These are phyloP conservation scores for Yamadazyma ubonensis DNA, from an alignment of 805 yeast genomes.

Conservation along the genomic window DNA sequence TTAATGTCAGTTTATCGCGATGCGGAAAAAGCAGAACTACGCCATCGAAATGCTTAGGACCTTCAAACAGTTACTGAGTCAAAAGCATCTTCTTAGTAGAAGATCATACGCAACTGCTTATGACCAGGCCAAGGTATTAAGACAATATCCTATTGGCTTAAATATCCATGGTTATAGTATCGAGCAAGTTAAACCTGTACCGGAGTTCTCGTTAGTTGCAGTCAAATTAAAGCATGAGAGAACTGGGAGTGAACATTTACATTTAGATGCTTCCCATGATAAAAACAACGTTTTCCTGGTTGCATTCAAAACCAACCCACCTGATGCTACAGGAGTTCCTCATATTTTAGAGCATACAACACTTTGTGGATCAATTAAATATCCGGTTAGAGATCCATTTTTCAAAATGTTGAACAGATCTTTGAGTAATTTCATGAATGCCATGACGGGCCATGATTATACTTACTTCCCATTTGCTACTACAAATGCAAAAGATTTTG, in stretches of 20 bases:
- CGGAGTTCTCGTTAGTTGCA: constrained; percentile 80
- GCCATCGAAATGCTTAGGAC: constrained; percentile 8
- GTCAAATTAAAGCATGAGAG: constrained; percentile 63
- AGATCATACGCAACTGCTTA: constrained; percentile 8
- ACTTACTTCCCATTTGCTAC: constrained; percentile 97
- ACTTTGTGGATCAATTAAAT: constrained; percentile 86
- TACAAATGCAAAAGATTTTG: constrained; percentile 77
- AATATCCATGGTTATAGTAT: constrained; percentile 67
- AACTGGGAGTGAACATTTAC: constrained; percentile 81
- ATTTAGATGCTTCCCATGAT: constrained; percentile 77
- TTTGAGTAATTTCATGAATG: constrained; percentile 96
- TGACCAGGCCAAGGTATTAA: constrained; percentile 12
- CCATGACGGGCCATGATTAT: constrained; percentile 97
- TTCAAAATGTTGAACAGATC: constrained; percentile 96
- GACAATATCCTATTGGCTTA: constrained; percentile 62
- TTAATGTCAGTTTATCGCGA: background rate
- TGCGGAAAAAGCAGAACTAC: background rate
- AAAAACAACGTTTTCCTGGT: constrained; percentile 84
- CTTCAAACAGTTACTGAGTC: background rate
- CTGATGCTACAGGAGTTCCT: constrained; percentile 92
- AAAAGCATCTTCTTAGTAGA: background rate
- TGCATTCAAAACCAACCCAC: constrained; percentile 92
- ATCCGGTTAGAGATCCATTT: constrained; percentile 95
- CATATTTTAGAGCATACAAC: constrained; percentile 96
- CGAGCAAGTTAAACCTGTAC: constrained; percentile 63